A percentile compares a stretch with the other conserved stretches of the same genome.
Evolutionary conservation across 2,329 filamentous ascomycete species (phyloP).

Genomic region (Metarhizium humberi): DNA sequence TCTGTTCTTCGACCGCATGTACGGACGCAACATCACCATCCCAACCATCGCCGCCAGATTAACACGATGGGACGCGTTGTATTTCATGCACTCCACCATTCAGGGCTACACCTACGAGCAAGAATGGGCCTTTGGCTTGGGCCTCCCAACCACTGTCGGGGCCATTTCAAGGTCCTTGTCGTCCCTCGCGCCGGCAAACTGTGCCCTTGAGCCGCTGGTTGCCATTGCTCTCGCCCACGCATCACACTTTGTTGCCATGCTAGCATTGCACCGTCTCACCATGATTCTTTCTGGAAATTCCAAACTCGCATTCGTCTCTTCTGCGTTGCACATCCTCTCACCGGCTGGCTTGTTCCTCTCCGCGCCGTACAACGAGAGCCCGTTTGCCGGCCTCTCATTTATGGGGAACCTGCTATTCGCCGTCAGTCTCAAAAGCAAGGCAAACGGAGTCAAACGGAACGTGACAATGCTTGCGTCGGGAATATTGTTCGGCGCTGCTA

Average conservation of each 20-base stretch:
- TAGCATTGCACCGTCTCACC: constrained; percentile 62
- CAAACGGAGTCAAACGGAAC: constrained; percentile 27
- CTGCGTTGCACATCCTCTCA: constrained; percentile 70
- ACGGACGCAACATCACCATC: constrained; percentile 27
- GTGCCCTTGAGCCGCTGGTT: constrained; percentile 34
- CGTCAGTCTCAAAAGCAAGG: constrained; percentile 26
- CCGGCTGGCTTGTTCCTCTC: constrained; percentile 86
- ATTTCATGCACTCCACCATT: constrained; percentile 55
- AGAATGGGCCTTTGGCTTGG: constrained; percentile 70
- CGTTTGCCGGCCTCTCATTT: constrained; percentile 72
- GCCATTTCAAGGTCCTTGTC: constrained; percentile 16
- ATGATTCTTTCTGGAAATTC: constrained; percentile 39
- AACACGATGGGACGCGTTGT: constrained; percentile 74
- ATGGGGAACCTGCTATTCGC: constrained; percentile 62
- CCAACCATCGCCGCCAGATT: constrained; percentile 45
- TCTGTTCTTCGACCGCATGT: constrained; percentile 28
- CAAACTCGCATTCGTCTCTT: constrained; percentile 58
- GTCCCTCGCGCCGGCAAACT: constrained; percentile 12
- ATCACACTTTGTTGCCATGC: constrained; percentile 67
- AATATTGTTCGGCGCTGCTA: constrained; percentile 60
- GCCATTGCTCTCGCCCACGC: constrained; percentile 60
- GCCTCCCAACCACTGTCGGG: constrained; percentile 34
- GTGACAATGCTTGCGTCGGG: constrained; percentile 52
- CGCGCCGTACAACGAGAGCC: constrained; percentile 73
- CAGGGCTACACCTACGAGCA: constrained; percentile 67